These are phyloP conservation scores for Chenopodium album DNA, from an alignment of 148 eudicot genomes.

Conservation along the genomic window DNA sequence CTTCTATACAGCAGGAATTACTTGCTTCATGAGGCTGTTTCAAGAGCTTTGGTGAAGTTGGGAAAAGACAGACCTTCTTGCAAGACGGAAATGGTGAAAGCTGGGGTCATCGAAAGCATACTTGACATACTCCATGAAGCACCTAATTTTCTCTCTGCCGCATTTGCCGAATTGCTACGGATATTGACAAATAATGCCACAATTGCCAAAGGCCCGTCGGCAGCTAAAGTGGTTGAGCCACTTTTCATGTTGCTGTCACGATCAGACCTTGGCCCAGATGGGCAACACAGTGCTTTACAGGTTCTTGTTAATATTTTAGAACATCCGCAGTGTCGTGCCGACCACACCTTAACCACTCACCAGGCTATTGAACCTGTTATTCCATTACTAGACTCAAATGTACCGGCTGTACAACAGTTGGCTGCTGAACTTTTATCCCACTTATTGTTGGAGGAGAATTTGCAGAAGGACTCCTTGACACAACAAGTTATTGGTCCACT, in stretches of 20 bases:
- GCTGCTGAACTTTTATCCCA: conserved; percentile 94
- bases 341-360: conserved; percentile 65
- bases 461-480: conserved; percentile 73
- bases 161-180: conserved; percentile 87
- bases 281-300: conserved; percentile 92
- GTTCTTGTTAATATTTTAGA: conserved; percentile 93
- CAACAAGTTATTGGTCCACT: conserved; percentile 89
- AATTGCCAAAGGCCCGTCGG: conserved; percentile 89
- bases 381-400: conserved; percentile 75
- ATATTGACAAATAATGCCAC: conserved; percentile 91
- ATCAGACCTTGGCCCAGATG: conserved; percentile 85
- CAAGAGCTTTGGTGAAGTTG: conserved; percentile 93
- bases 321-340: conserved; percentile 82
- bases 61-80: conserved; percentile 97
- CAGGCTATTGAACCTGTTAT: conserved; percentile 89
- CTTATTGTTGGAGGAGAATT: conserved; percentile 74
- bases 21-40: conserved; percentile 87
- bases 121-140: conserved; percentile 91
- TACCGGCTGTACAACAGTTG: conserved; percentile 83
- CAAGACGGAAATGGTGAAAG: conserved; percentile 97
- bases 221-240: conserved; percentile 91
- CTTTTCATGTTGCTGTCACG: conserved; percentile 70
- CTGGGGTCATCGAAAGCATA: conserved; percentile 81
- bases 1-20: conserved; percentile 76
- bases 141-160: conserved; percentile 88